Evolutionary conservation across 1,284 basidiomycete genomes (phyloP).

Genomic region (Fomitopsis schrenkii): DNA sequence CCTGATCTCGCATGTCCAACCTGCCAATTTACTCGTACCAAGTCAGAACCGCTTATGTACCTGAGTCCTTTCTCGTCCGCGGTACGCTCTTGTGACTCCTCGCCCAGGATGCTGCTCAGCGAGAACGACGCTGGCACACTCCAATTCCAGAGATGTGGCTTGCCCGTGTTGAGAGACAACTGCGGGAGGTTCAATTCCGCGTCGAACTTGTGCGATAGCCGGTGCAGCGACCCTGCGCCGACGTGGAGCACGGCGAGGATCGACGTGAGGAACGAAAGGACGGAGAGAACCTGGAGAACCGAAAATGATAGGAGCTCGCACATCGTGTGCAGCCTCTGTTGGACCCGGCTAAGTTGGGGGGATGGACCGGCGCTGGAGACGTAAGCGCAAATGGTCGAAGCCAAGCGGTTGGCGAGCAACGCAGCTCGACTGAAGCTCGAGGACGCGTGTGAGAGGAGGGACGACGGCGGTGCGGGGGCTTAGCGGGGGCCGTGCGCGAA

Average conservation of each 20-base stretch:
- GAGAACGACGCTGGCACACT: constrained; percentile 26
- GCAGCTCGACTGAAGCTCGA: constrained; percentile 3
- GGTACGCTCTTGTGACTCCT: constrained; percentile 20
- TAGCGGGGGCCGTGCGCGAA: background rate
- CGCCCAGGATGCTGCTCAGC: constrained; percentile 24
- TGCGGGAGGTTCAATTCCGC: constrained; percentile 18
- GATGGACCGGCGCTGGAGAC: constrained; percentile 1
- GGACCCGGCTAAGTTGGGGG: constrained; percentile 1
- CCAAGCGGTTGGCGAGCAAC: background rate
- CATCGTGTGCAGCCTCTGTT: constrained; percentile 11
- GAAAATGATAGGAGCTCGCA: constrained; percentile 30
- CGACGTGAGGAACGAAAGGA: constrained; percentile 29
- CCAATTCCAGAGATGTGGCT: constrained; percentile 27
- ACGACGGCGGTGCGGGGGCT: background rate
- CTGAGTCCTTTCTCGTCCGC: constrained; percentile 8
- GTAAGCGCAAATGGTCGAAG: constrained; percentile 1
- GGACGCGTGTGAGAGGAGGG: background rate
- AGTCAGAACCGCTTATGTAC: constrained; percentile 24
- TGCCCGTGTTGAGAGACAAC: constrained; percentile 15
- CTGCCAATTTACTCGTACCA: constrained; percentile 29
- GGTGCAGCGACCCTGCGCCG: constrained; percentile 27
- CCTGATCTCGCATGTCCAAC: constrained; percentile 20
- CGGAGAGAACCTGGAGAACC: constrained; percentile 29
- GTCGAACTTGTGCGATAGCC: constrained; percentile 22
- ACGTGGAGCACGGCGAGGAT: constrained; percentile 28